Conservation (phyloP, 2,329 filamentous ascomycete genomes). For the Blastomyces parvus region DNA sequence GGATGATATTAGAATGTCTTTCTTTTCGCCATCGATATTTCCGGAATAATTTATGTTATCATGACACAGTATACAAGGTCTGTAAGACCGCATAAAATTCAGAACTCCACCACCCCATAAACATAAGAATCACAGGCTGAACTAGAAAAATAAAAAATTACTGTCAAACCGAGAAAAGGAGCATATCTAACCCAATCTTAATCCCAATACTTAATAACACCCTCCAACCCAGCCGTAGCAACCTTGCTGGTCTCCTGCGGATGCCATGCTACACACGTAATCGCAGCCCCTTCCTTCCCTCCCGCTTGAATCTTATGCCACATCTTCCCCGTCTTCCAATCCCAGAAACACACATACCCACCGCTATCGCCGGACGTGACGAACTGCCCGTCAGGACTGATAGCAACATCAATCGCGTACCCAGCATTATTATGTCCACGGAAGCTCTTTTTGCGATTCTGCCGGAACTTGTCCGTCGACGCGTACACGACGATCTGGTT, state of each 20-base stretch:
- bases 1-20: background rate
- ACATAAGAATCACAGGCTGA: background rate
- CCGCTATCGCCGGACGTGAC: conserved; percentile 76
- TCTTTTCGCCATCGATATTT: background rate
- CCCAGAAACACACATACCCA: conserved; percentile 92
- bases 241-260: conserved; percentile 96
- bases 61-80: background rate
- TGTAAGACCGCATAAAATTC: background rate
- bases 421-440: conserved; percentile 93
- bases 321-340: conserved; percentile 99
- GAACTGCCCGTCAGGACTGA: conserved; percentile 87
- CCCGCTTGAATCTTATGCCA: conserved; percentile 84
- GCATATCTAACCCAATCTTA: conserved; percentile 35
- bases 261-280: conserved; percentile 90
- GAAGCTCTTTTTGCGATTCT: conserved; percentile 96
- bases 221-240: conserved; percentile 79
- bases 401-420: conserved; percentile 79
- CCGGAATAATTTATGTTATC: background rate
- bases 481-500: conserved; percentile 97
- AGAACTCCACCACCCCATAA: background rate
- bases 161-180: background rate
- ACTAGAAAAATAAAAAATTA: background rate
- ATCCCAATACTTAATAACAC: conserved; percentile 88
- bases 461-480: conserved; percentile 87
- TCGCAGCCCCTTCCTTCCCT: conserved; percentile 58